Evolutionary conservation across 2,329 filamentous ascomycete species (phyloP).

Genomic region (Colletotrichum filicis): DNA sequence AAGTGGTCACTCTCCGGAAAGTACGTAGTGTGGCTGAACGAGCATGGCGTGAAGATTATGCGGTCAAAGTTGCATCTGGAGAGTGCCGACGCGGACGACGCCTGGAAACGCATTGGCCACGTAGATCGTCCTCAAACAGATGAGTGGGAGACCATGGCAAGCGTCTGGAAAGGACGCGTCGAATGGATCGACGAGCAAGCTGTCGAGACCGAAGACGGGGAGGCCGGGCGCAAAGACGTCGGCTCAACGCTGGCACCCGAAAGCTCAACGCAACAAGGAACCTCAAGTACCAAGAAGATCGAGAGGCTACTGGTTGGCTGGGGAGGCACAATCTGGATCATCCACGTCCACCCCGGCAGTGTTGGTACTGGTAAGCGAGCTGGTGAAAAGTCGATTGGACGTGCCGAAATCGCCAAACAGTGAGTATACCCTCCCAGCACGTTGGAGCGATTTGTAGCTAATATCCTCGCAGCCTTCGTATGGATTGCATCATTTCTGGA

Average conservation of each 20-base stretch:
- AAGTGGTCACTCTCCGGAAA: conserved; percentile 95
- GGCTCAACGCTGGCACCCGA: conserved; percentile 56
- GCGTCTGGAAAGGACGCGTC: conserved; percentile 90
- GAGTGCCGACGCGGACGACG: conserved; percentile 78
- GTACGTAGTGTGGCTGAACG: conserved; percentile 95
- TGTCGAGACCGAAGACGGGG: conserved; percentile 78
- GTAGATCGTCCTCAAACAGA: conserved; percentile 87
- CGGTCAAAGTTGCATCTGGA: conserved; percentile 86
- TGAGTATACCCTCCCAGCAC: conserved; percentile 58
- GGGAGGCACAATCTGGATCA: conserved; percentile 96
- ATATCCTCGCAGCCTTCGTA: conserved; percentile 74
- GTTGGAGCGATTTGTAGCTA: conserved; percentile 36
- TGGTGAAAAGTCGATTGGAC: conserved; percentile 78
- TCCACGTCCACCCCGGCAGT: conserved; percentile 87
- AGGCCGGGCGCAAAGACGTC: conserved; percentile 46
- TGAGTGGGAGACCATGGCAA: conserved; percentile 95
- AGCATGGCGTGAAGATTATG: conserved; percentile 98
- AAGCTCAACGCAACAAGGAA: conserved; percentile 60
- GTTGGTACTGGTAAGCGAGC: conserved; percentile 72
- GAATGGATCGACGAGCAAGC: conserved; percentile 93
- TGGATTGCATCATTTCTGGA: conserved; percentile 97
- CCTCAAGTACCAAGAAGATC: conserved; percentile 58
- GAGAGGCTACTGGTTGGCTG: conserved; percentile 94
- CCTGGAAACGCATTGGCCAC: conserved; percentile 95
- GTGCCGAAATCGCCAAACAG: conserved; percentile 93